Evolutionary conservation across 352 stramenopile species (phyloP), one percentile per base, ranked within the genome.

Genomic region (Phytopythium sindhum): DNA sequence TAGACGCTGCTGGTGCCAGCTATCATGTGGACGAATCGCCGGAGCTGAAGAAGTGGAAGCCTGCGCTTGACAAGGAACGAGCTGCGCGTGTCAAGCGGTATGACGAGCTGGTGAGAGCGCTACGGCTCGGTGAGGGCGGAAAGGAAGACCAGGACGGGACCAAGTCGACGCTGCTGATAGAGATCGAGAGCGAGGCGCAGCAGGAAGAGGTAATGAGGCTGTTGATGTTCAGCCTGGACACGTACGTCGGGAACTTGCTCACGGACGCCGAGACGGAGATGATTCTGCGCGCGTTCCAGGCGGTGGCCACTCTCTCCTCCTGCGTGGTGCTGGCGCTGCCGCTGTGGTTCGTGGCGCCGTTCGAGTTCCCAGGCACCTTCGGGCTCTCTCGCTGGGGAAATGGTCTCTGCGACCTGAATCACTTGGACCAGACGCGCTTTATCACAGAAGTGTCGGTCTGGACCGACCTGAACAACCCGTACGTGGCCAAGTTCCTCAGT

Each of bases 401-500:
- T 6, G 50, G 24, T 12, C 50, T 57, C 7, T 17, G 4, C 41
- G 41, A 48, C 0, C 28, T 23, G 1, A 23, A 26, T 1, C 28
- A 57, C 50, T 7, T 12, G 2, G 28, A 42, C 17, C 33, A 26
- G 24, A 14, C 10, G 5, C 50, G 12, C 15, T 57, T 57, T 28
- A 57, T 57, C 5, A 19, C 24, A 1, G 5, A 57, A 1, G 50
- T 23, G 9, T 24, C 6, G 1, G 47, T 70, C n/a, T 77, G 66
- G 70, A 28, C 66, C 17, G 64, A 66, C 42, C 47, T 77, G 19
- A 68, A 72, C 19, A 66, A 77, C 24, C 70, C 70, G 24, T 63
- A 77, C 47, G 63, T 77, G 39, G 60, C 51, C 1, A 77, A 74
- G 35, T 60, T 77, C 33, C 55, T 77, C 17, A 66, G 63, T 10